Base-by-base conservation (phyloP, 2,329 filamentous ascomycete species). In the Alternaria arborescens region DNA sequence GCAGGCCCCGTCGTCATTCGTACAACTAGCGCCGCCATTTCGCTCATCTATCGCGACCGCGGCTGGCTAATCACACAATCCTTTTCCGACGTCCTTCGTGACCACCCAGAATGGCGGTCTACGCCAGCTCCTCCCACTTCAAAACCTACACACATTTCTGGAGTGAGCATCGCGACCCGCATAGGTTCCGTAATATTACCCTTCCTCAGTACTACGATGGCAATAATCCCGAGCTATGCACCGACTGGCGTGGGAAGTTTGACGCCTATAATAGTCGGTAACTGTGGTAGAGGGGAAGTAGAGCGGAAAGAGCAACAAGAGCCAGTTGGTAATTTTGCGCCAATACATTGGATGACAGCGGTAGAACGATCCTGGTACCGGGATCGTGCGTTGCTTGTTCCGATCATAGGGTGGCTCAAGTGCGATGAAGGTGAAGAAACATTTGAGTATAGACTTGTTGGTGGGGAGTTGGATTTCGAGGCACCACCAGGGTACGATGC, bases 61-160 rank as follows among this genome's bases (percentile, higher is more conserved):
- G 64, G 58, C 50, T 64, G 58, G 53, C 52, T 58, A 16, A 60
- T 56, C 34, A 44, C 58, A 50, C 38, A 38, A 18, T 55, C 48
- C 3, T 46, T 56, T 26, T 8, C 32, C 44, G 22, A 42, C 30
- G 32, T 61, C 14, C 20, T 57, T 14, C 30, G 36, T 4, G 28
- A 36, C 14, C 57, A 54, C 20, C 43, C 47, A 48, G 54, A 58
- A 44, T 63, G 51, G 47, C 46, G 36, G 8, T 36, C 30, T 16
- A 36, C 8, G 12, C 20, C 20, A 30, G 20, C 20, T 8, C 20
- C 8, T 50, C 14, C 3, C 5, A 14, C 14, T 11, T 4, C 8
- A n/a, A 20, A 20, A 3, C 22, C 30, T 14, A 50, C 12, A 5
- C 18, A 36, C 12, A 11, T 1, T 3, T 8, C 20, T 16, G 0